Percentiles rank a stretch among this genome's conserved stretches.
Conservation (phyloP, 2,329 filamentous ascomycete genomes). For the Emergomyces orientalis region DNA sequence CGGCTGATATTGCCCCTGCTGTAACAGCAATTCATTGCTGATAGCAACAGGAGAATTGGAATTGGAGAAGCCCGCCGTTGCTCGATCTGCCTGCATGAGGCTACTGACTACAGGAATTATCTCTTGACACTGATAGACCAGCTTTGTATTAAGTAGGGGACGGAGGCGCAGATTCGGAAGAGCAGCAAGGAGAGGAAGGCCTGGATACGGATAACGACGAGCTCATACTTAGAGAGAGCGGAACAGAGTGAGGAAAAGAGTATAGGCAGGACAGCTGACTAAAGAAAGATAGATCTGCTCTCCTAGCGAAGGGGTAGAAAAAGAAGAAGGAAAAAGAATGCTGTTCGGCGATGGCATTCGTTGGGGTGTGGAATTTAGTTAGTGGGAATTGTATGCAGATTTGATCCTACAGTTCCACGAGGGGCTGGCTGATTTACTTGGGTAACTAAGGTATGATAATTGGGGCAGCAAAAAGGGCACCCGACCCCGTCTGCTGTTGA, state of each 20-base stretch:
- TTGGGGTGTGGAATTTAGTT: not conserved
- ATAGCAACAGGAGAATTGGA: slow-evolving; percentile 10
- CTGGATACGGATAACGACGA: not conserved
- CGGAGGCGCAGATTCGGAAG: not conserved
- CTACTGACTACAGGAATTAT: not conserved
- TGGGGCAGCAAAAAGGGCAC: too few species aligned
- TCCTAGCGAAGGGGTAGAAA: not conserved
- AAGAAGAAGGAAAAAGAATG: not conserved
- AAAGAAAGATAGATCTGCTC: not conserved
- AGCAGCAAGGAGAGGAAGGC: not conserved
- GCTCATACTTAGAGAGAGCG: not conserved
- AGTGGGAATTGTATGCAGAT: not conserved
- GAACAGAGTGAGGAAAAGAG: not conserved
- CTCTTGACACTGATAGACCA: not conserved
- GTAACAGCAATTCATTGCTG: slow-evolving; percentile 11
- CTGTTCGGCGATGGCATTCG: not conserved
- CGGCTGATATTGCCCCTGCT: slow-evolving; percentile 10
- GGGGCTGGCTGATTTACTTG: too few species aligned
- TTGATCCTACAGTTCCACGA: too few species aligned
- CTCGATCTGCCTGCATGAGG: slow-evolving; percentile 6
- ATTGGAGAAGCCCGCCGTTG: slow-evolving; percentile 11
- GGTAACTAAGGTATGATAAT: too few species aligned
- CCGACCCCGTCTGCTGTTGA: too few species aligned
- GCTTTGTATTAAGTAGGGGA: not conserved
- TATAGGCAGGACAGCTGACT: not conserved